These are phyloP conservation scores for Spergularia bocconei DNA, from an alignment of 148 eudicot genomes.

Conservation along the genomic window DNA sequence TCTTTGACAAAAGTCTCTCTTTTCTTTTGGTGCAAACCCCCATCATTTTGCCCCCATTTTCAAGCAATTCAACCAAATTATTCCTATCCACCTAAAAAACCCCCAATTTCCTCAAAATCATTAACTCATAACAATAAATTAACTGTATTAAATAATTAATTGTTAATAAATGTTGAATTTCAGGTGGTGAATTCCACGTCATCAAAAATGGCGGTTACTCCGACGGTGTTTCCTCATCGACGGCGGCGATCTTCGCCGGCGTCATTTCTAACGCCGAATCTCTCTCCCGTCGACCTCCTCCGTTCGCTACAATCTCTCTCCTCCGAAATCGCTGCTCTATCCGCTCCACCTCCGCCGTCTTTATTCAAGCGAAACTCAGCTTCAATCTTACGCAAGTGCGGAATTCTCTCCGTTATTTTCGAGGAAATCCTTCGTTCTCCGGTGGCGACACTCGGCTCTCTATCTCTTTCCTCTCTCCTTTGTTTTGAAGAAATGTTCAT, in stretches of 20 bases:
- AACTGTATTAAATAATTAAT: too few species aligned
- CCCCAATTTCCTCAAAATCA: not conserved
- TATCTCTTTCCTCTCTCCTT: constrained; percentile 43
- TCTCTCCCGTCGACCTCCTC: constrained; percentile 39
- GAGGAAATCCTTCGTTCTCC: constrained; percentile 47
- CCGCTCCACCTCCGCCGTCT: constrained; percentile 33
- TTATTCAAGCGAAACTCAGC: constrained; percentile 40
- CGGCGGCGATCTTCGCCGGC: constrained; percentile 60
- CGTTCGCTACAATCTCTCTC: constrained; percentile 45
- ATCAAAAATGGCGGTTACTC: constrained; percentile 54
- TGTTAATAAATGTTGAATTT: too few species aligned
- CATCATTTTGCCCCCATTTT: not conserved
- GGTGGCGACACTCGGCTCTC: not conserved
- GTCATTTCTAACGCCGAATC: constrained; percentile 48
- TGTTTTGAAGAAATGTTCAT: constrained; percentile 79
- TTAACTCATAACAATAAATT: not conserved
- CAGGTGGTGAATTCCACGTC: not conserved
- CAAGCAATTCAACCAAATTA: constrained; percentile 8
- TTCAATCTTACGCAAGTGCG: constrained; percentile 49
- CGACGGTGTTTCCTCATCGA: constrained; percentile 48
- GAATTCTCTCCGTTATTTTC: constrained; percentile 44
- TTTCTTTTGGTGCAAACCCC: constrained; percentile 17
- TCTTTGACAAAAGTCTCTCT: not conserved
- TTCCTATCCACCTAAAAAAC: not conserved
- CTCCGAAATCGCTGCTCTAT: constrained; percentile 34